These are phyloP conservation scores for Collybiopsis confluens DNA, from an alignment of 768 basidiomycete species.

Conservation along the genomic window DNA sequence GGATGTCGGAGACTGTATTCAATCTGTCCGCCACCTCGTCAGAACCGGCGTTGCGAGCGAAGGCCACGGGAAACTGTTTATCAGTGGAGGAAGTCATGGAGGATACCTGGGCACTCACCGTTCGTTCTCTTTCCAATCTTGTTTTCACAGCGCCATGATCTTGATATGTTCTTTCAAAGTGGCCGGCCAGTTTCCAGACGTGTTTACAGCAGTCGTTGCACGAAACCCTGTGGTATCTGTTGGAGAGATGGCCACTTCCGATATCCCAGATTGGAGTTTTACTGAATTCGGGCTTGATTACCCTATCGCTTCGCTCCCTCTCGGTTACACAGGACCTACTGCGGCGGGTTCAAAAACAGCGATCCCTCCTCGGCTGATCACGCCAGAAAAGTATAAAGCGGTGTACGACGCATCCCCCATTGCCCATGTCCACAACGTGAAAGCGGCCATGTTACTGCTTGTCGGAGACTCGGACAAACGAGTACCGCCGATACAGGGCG, in stretches of 20 bases:
- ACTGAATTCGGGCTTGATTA: constrained; percentile 42
- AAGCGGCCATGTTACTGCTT: constrained; percentile 50
- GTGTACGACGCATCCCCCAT: constrained; percentile 56
- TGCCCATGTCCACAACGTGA: constrained; percentile 44
- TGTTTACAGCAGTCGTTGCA: constrained; percentile 58
- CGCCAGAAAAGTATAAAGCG: constrained; percentile 36
- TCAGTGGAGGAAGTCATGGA: constrained; percentile 68
- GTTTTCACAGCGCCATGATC: not conserved
- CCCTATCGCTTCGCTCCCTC: constrained; percentile 29
- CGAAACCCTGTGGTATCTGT: constrained; percentile 69
- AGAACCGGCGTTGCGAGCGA: constrained; percentile 42
- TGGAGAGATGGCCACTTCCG: constrained; percentile 50
- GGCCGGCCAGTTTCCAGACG: constrained; percentile 55
- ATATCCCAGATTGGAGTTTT: constrained; percentile 71
- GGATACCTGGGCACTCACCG: constrained; percentile 60
- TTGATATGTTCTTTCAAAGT: constrained; percentile 31
- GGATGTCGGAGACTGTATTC: constrained; percentile 64
- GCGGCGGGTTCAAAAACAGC: constrained; percentile 11
- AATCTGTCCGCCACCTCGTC: constrained; percentile 47
- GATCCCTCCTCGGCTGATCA: constrained; percentile 32
- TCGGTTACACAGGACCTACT: not conserved
- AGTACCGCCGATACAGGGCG: constrained; percentile 59
- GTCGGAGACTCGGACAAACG: constrained; percentile 60
- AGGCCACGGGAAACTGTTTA: constrained; percentile 47
- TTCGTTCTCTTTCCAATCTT: constrained; percentile 26